Conservation (phyloP, 805 yeast genomes). For the Zygoascus flipseniorum region DNA sequence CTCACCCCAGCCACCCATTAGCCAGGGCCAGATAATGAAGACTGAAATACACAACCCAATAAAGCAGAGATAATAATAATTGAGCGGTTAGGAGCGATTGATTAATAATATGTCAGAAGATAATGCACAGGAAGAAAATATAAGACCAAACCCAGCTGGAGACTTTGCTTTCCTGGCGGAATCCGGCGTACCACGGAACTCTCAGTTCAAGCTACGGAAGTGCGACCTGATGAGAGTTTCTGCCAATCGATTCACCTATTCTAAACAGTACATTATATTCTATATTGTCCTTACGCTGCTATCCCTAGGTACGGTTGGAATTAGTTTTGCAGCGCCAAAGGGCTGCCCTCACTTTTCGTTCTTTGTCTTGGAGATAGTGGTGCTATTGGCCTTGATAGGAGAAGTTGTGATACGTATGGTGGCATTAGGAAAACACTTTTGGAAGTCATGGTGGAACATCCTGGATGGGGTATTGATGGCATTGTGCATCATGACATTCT, state of each 20-base stretch:
- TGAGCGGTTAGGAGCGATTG: no score
- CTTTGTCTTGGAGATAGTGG: slow-evolving; percentile 8
- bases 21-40: no score
- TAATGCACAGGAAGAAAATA: no score
- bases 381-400: slow-evolving; percentile 7
- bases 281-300: slow-evolving; percentile 7
- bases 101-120: no score
- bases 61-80: no score
- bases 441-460: slow-evolving; percentile 13
- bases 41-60: no score
- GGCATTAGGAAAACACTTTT: slow-evolving; percentile 6
- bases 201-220: slow-evolving; percentile 8
- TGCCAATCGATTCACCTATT: slow-evolving; percentile 13
- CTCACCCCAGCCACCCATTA: no score
- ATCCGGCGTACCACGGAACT: not conserved
- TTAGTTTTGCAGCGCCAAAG: slow-evolving; percentile 7
- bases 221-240: slow-evolving; percentile 9
- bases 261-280: slow-evolving; percentile 10
- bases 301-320: slow-evolving; percentile 8
- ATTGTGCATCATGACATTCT: slow-evolving; percentile 7
- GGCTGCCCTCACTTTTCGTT: slow-evolving; percentile 11
- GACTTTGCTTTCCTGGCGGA: not conserved
- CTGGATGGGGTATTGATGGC: slow-evolving; percentile 9
- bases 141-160: not conserved
- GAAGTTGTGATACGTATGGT: slow-evolving; percentile 9